These are phyloP conservation scores for Cryptococcus wingfieldii DNA, from an alignment of 1,284 basidiomycete species.

Conservation along the genomic window DNA sequence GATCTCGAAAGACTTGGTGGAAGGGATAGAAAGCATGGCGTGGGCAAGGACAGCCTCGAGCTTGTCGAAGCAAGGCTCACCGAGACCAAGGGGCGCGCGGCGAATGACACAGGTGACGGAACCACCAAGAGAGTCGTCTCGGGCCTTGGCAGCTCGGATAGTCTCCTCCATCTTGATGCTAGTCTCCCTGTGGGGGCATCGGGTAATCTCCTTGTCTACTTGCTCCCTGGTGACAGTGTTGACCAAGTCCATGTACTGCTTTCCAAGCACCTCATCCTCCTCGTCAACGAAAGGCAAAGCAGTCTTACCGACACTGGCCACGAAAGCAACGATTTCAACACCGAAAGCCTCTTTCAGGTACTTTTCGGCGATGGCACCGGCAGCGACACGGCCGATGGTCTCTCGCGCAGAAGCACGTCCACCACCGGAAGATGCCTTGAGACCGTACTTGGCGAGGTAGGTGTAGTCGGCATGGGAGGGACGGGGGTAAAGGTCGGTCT, in stretches of 20 bases:
- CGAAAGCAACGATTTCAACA: conserved; percentile 94
- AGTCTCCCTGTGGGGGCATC: conserved; percentile 87
- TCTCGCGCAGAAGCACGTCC: conserved; percentile 92
- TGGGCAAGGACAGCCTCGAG: conserved; percentile 94
- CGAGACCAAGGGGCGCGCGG: conserved; percentile 80
- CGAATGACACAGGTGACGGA: conserved; percentile 96
- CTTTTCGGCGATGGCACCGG: conserved; percentile 95
- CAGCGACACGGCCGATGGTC: conserved; percentile 96
- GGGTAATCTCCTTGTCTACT: conserved; percentile 81
- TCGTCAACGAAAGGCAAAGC: conserved; percentile 65
- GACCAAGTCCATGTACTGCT: conserved; percentile 79
- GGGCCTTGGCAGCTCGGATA: conserved; percentile 87
- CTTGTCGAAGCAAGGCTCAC: conserved; percentile 98
- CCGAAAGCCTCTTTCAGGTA: conserved; percentile 85
- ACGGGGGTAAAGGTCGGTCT: conserved; percentile 94
- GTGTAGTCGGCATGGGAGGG: conserved; percentile 98
- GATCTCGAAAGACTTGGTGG: conserved; percentile 97
- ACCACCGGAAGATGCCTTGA: conserved; percentile 96
- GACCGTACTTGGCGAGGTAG: conserved; percentile 94
- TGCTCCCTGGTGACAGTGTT: conserved; percentile 75
- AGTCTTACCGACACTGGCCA: conserved; percentile 91
- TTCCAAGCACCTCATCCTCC: conserved; percentile 71
- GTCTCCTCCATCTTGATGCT: conserved; percentile 88
- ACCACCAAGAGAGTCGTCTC: conserved; percentile 91
- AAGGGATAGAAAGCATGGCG: conserved; percentile 98